Evolutionary conservation across 1,139 yeast genomes (phyloP), one percentile per base, ranked within the genome.

Genomic region (Nakaseomyces sp.): DNA sequence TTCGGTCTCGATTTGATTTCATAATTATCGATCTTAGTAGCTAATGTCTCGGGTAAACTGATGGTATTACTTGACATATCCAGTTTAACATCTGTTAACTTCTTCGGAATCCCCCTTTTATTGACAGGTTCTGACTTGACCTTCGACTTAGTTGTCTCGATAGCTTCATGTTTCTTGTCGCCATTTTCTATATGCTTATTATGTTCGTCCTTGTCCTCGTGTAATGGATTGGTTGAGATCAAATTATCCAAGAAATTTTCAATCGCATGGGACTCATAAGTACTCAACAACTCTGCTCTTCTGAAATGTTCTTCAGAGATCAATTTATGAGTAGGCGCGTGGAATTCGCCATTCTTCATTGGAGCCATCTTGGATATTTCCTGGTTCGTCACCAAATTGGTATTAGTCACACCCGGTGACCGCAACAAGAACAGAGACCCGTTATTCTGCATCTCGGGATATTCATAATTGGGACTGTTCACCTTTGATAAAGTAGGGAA

Each of bases 201-300:
- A n/a, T n/a, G n/a, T n/a, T n/a, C n/a, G 44, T 20, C 44, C 49
- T 5, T 22, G 6, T 42, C 41, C 13, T 37, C 31, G 24, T 37
- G 13, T 16, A 26, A 37, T n/a, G 40, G 40, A 17, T 37, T 16
- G 10, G 40, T 25, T 10, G 43, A 29, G 24, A 61, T 44, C 17
- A 61, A 43, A 31, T 57, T 56, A 40, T 61, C 64, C 35, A 61
- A 45, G 37, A 61, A 61, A 32, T 52, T 50, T 40, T 59, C 64
- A 33, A 61, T 61, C 3, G 63, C 65, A 47, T 52, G 49, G 4
- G 64, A 56, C 43, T 61, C 66, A 43, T 53, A 49, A 10, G 57
- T 50, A 40, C 64, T 61, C 42, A 61, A 45, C 29, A 61, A 47
- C 13, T 52, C 54, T 8, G 49, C 46, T 25, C 41, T 47, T 8